Percentiles rank a stretch among this genome's conserved stretches.
Evolutionary conservation across 305 asterid genomes (phyloP).

Genomic region (Fraxinus dipetala): DNA sequence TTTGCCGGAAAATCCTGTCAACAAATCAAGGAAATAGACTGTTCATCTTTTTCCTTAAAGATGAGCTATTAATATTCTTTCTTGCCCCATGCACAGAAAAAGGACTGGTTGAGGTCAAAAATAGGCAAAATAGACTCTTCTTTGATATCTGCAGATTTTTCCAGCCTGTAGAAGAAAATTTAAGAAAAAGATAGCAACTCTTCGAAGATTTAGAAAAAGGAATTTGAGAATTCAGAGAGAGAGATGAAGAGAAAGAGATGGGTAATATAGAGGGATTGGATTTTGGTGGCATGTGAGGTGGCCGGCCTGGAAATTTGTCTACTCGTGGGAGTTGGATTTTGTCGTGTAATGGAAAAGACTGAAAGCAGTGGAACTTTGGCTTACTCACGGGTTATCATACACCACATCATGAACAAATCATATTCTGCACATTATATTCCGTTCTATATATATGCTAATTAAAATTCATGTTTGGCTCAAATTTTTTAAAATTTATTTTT

Average conservation of each 20-base stretch:
- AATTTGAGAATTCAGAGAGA: not conserved
- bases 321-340: constrained; percentile 54
- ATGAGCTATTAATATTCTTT: constrained; percentile 22
- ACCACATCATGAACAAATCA: constrained; percentile 57
- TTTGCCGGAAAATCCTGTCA: constrained; percentile 28
- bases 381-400: constrained; percentile 51
- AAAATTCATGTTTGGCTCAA: not conserved
- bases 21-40: constrained; percentile 55
- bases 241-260: constrained; percentile 10
- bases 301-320: constrained; percentile 73
- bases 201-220: constrained; percentile 19
- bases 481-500: too few relatives aligned
- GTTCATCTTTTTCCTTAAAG: constrained; percentile 40
- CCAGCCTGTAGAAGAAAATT: constrained; percentile 9
- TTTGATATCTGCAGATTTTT: constrained; percentile 30
- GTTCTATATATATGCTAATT: not conserved
- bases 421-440: constrained; percentile 19
- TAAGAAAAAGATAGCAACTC: constrained; percentile 21
- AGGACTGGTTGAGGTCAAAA: constrained; percentile 39
- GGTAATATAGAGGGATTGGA: constrained; percentile 22
- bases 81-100: constrained; percentile 37
- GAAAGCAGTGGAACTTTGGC: constrained; percentile 49
- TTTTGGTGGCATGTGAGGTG: constrained; percentile 55
- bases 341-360: constrained; percentile 41
- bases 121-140: constrained; percentile 36